Percentiles rank a stretch among this genome's conserved stretches.
Evolutionary conservation across 345 rosid genomes (phyloP).

Genomic region (Eucalyptus sideroxylon): DNA sequence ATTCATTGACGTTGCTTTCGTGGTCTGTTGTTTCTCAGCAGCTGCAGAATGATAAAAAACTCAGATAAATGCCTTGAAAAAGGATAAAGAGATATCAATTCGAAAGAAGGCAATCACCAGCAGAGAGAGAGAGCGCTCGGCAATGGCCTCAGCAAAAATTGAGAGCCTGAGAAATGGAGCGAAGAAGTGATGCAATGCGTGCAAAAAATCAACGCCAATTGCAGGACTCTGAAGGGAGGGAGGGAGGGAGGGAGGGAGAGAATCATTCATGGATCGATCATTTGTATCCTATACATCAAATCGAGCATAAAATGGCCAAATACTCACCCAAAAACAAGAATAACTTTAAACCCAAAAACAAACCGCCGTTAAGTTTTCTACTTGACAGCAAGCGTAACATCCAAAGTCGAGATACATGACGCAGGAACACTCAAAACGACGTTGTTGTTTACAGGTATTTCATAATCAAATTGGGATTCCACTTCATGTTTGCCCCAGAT

Average conservation of each 20-base stretch:
- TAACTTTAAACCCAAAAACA: too few species aligned
- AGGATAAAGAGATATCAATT: neutral
- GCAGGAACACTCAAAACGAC: neutral
- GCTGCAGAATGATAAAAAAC: fast-evolving
- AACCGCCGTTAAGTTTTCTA: neutral
- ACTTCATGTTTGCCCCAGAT: neutral
- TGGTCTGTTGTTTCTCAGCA: neutral
- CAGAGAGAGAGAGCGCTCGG: neutral
- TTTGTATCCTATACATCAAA: neutral
- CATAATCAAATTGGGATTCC: neutral
- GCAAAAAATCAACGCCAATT: neutral
- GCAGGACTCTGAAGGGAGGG: neutral
- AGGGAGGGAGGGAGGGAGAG: too few species aligned
- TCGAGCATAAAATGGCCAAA: neutral
- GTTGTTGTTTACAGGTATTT: neutral
- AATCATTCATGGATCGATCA: neutral
- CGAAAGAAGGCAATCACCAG: neutral
- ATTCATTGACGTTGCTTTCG: neutral
- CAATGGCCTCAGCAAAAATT: neutral
- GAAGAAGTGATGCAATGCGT: neutral
- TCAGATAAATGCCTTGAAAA: neutral
- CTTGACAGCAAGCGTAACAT: neutral
- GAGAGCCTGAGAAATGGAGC: neutral
- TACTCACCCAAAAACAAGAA: too few species aligned
- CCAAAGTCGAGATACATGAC: fast-evolving